Conservation (phyloP, 164 flowering plant genomes). For the Magnolia sinica region DNA sequence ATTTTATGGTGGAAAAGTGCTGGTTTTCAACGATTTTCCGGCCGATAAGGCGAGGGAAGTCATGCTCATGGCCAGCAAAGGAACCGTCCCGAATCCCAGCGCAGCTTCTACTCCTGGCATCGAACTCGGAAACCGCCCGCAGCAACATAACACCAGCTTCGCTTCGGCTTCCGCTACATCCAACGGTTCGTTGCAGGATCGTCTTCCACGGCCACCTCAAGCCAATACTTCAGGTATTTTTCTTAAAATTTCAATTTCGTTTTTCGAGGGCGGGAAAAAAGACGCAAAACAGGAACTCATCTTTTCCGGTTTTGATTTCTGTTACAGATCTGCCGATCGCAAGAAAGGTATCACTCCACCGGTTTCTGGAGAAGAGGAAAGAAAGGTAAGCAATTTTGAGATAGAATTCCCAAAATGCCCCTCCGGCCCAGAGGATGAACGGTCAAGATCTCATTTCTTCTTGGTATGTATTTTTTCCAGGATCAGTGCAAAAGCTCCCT, state of each 20-base stretch:
- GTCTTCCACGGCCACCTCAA: not conserved
- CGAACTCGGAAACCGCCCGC: slow-evolving; percentile 21
- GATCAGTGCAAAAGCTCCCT: slow-evolving; percentile 51
- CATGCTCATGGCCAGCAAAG: slow-evolving; percentile 52
- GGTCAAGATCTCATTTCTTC: not conserved
- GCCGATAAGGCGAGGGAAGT: slow-evolving; percentile 50
- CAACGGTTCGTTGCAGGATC: not conserved
- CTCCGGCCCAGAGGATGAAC: not conserved
- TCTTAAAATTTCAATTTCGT: not conserved
- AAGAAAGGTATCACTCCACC: slow-evolving; percentile 70
- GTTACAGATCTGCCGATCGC: slow-evolving; percentile 65
- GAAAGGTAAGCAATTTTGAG: slow-evolving; percentile 50
- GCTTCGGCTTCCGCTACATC: slow-evolving; percentile 7
- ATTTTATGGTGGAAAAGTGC: slow-evolving; percentile 60
- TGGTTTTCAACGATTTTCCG: slow-evolving; percentile 54
- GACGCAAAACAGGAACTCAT: not conserved
- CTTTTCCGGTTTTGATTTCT: not conserved
- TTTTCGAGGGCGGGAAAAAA: not conserved
- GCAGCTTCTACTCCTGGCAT: not conserved
- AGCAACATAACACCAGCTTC: slow-evolving; percentile 21
- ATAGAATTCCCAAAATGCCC: not conserved
- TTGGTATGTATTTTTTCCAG: slow-evolving; percentile 26
- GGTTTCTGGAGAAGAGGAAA: slow-evolving; percentile 88
- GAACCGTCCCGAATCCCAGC: slow-evolving; percentile 16
- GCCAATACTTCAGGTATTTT: slow-evolving; percentile 4